phyloP scores from a whole-genome alignment of 2,329 filamentous ascomycete genomes.

The Parafenestella ontariensis region DNA sequence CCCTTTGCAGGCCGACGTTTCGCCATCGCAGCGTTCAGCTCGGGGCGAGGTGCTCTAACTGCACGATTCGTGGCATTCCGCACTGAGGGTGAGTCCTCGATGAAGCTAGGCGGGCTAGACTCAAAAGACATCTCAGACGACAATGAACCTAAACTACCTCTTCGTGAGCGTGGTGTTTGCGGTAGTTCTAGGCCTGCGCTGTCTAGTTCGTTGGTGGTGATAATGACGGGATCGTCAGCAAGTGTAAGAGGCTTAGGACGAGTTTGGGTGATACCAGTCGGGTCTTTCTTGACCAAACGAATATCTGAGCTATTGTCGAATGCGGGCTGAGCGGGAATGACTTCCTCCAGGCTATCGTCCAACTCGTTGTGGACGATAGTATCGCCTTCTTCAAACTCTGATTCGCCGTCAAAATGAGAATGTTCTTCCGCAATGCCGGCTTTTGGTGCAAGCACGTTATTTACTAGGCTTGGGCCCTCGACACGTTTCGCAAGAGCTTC shows the following conservation, averaged over 20 bases:
- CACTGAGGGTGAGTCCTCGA: slow-evolving; percentile 48
- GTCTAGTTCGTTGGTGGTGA: slow-evolving; percentile 23
- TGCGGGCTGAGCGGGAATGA: slow-evolving; percentile 1
- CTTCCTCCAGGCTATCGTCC: slow-evolving; percentile 16
- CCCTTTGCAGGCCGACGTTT: slow-evolving; percentile 45
- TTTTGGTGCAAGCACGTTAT: not conserved
- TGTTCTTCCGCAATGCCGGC: slow-evolving; percentile 5
- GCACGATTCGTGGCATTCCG: slow-evolving; percentile 36
- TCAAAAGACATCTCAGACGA: slow-evolving; percentile 40
- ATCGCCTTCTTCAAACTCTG: slow-evolving; percentile 45
- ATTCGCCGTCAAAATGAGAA: slow-evolving; percentile 29
- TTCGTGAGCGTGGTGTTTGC: slow-evolving; percentile 41
- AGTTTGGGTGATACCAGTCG: slow-evolving; percentile 4
- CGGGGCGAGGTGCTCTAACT: slow-evolving; percentile 42
- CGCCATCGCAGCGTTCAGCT: slow-evolving; percentile 53
- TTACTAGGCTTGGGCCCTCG: not conserved
- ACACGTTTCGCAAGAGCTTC: not conserved
- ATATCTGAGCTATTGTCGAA: slow-evolving; percentile 5
- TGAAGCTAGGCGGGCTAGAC: slow-evolving; percentile 38
- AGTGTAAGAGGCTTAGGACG: slow-evolving; percentile 11
- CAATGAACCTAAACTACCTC: slow-evolving; percentile 39
- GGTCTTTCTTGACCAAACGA: slow-evolving; percentile 3
- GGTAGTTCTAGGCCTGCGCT: slow-evolving; percentile 24
- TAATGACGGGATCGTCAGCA: slow-evolving; percentile 27
- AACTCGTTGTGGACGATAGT: slow-evolving; percentile 42